Base-by-base conservation (phyloP, 257 asterid genomes). In the Salvia rosmarinus region DNA sequence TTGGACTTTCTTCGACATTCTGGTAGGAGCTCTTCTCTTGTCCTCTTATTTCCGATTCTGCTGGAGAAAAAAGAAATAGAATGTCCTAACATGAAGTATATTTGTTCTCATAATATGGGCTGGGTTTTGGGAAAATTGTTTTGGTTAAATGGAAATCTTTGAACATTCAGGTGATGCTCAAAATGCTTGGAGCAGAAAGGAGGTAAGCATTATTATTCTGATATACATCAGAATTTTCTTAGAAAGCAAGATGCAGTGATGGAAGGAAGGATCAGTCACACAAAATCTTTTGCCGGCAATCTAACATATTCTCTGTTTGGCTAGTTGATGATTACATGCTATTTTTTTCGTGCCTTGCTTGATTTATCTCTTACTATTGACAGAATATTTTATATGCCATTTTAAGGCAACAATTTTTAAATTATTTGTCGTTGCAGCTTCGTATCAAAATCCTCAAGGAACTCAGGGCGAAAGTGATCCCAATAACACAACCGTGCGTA, bases 381-480 rank as follows among this genome's bases (percentile, higher is more conserved):
- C 13, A 11, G 63, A 49, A 9, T 14, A 62, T 17, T 9, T 50
- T 25, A 28, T 70, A 0, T 54, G 9, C 20, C 51, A 25, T 16
- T 14, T 78, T 51, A 6, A 78, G 72, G 25, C 21, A 70, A 28
- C 51, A 40, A 57, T 74, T 32, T 77, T 80, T 72, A 71, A 37
- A 30, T 67, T 75, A 54, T 78, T 57, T 73, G 35, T 74, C 71
- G 54, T 79, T 86, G 90, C 95, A 91, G 97, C 86, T 71, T 79
- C 91, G 3, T 87, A 81, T 72, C 91, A 79, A 79, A 84, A 21
- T 74, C 56, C 89, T 47, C 95, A 83, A 77, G 96, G 90, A 77
- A 81, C 39, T 84, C 93, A 83, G 80, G 95, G 96, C 64, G 97
- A 91, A 78, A 81, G 87, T 81, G 96, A 91, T 77, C 97, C 96